phyloP scores from a whole-genome alignment of 2,329 filamentous ascomycete species.

The Penicillium frequentans region DNA sequence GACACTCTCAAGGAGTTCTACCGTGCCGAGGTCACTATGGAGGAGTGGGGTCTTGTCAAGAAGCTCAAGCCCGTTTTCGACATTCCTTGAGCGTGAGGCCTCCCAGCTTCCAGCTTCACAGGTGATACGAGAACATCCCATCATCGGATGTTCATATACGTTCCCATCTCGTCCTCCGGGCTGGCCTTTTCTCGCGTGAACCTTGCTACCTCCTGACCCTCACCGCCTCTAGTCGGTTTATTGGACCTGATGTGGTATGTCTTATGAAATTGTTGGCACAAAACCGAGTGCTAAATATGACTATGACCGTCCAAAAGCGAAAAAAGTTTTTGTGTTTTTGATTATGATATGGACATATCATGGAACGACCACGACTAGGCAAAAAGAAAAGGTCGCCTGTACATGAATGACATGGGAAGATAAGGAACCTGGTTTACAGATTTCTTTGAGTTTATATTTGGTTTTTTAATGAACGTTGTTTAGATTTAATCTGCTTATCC shows the following conservation, averaged over 20 bases:
- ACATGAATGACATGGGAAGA: constrained; percentile 31
- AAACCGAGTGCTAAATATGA: constrained; percentile 12
- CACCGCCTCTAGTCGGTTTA: not conserved
- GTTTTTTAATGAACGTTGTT: constrained; percentile 14
- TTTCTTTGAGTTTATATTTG: constrained; percentile 19
- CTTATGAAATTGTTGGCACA: constrained; percentile 4
- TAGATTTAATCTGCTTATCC: constrained; percentile 12
- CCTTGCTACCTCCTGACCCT: not conserved
- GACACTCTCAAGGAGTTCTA: constrained; percentile 97
- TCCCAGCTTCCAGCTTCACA: not conserved
- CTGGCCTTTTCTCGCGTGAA: not conserved
- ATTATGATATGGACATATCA: constrained; percentile 25
- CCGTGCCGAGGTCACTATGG: constrained; percentile 78
- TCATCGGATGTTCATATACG: constrained; percentile 2
- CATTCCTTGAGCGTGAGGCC: constrained; percentile 59
- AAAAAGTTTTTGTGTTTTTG: constrained; percentile 23
- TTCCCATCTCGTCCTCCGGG: constrained; percentile 1
- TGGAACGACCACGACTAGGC: constrained; percentile 25
- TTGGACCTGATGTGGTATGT: constrained; percentile 4
- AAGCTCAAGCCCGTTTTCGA: constrained; percentile 96
- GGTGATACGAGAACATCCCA: not conserved
- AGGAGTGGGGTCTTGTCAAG: constrained; percentile 93
- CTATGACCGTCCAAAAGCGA: constrained; percentile 16
- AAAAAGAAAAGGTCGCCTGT: constrained; percentile 23
- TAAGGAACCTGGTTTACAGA: constrained; percentile 23